phyloP scores from a whole-genome alignment of 257 asterid genomes.

The Mentha longifolia region DNA sequence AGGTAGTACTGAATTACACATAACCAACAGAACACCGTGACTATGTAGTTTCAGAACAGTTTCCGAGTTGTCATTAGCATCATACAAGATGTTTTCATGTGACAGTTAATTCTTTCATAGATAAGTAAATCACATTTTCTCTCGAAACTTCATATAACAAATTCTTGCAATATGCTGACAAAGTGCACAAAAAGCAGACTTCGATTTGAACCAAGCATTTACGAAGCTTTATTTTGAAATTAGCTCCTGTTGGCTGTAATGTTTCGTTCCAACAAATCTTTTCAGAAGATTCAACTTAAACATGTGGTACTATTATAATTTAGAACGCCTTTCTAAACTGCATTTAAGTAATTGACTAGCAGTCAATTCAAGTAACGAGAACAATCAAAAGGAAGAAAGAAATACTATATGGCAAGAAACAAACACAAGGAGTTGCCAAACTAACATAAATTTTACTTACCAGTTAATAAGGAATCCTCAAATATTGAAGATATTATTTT shows the following conservation, averaged over 20 bases:
- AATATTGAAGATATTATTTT: constrained; percentile 74
- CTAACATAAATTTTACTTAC: constrained; percentile 42
- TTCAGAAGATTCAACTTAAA: constrained; percentile 9
- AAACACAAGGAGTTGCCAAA: constrained; percentile 27
- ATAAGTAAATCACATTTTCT: neutral
- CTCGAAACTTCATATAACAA: neutral
- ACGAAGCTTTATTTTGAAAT: neutral
- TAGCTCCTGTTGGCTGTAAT: neutral
- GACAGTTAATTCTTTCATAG: neutral
- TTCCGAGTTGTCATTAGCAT: neutral
- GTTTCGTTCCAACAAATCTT: neutral
- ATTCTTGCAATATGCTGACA: neutral
- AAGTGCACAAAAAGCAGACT: neutral
- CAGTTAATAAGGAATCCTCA: constrained; percentile 94
- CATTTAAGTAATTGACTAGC: constrained; percentile 3
- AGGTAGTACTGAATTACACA: neutral
- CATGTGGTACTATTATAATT: neutral
- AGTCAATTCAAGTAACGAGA: constrained; percentile 3
- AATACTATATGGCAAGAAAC: neutral
- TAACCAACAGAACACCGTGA: constrained; percentile 13
- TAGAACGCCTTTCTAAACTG: neutral
- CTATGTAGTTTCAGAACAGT: neutral
- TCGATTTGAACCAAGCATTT: no score
- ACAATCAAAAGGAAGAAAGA: constrained; percentile 9
- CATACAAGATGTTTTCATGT: neutral